Conservation (phyloP, 106 monocot genomes). For the Posidonia australis region DNA sequence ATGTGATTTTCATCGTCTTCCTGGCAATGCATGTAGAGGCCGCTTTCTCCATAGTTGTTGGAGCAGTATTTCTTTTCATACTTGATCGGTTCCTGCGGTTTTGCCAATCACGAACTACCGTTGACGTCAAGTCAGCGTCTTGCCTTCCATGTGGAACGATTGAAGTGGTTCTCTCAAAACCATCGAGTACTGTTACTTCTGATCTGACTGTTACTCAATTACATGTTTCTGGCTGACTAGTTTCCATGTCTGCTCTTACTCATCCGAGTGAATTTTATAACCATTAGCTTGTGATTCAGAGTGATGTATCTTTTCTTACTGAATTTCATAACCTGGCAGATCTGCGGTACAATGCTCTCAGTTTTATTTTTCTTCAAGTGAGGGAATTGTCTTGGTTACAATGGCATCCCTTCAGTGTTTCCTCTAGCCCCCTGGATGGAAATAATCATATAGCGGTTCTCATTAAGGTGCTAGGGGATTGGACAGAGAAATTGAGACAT, state of each 20-base stretch:
- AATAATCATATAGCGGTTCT: constrained; percentile 58
- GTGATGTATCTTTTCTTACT: neutral
- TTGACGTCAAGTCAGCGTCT: constrained; percentile 60
- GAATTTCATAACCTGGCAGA: neutral
- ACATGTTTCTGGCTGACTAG: too few species aligned
- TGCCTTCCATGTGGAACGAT: constrained; percentile 84
- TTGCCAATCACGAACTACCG: constrained; percentile 50
- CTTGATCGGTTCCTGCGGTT: constrained; percentile 83
- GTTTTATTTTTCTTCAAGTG: constrained; percentile 86
- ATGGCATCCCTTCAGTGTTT: constrained; percentile 98
- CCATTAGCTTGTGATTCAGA: too few species aligned
- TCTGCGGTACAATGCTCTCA: constrained; percentile 34
- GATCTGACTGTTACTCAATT: too few species aligned
- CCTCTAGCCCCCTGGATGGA: constrained; percentile 90
- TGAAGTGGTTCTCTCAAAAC: constrained; percentile 73
- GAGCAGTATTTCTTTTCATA: constrained; percentile 68
- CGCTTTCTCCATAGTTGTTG: constrained; percentile 52
- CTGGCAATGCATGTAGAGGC: constrained; percentile 80
- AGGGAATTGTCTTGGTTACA: constrained; percentile 68
- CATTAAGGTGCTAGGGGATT: constrained; percentile 80
- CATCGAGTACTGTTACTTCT: constrained; percentile 68
- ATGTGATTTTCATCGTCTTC: constrained; percentile 74
- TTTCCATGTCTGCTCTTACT: neutral
- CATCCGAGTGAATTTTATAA: too few species aligned
- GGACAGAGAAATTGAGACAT: constrained; percentile 60